Evolutionary conservation across 2,329 filamentous ascomycete species (phyloP), one percentile per base, ranked within the genome.

Genomic region (Diaporthe citrichinensis): DNA sequence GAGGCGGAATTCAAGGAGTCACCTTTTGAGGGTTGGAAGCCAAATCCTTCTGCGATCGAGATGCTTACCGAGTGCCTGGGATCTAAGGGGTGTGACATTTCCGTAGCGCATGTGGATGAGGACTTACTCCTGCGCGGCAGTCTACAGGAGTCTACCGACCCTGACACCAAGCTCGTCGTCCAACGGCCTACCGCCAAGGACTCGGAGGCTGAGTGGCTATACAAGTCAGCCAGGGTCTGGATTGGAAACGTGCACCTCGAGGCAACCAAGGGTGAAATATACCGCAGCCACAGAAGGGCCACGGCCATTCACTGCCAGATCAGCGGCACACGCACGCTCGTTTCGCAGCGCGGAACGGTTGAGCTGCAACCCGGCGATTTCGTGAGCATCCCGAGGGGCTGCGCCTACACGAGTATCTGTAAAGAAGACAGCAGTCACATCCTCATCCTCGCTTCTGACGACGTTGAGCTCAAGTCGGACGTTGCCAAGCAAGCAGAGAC

Each of bases 191-290:
- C 8, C 49, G 49, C 49, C n/a, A 51, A 51, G 23, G 23, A 51
- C 49, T 51, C 49, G 49, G 49, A 51, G 49, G 49, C 49, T 51
- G 49, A 51, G 49, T 51, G 49, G 49, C n/a, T 51, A 51, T 51
- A 51, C 49, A 51, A 51, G n/a, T 51, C 49, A 25, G 7, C 49
- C 49, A n/a, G 49, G 12, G 49, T 51, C 49, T 51, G 49, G 49
- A 51, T 51, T 25, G 49, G 49, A 2, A 51, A 51, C n/a, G 49
- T 51, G n/a, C 49, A 51, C 49, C 49, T 51, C 49, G 14, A 51
- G 23, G 23, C n/a, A 51, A 51, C 23, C 23, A 51, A 25, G 49
- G 49, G 49, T 14, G 49, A 51, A 25, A 12, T 8, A 25, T 51
- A 51, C n/a, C 49, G 23, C 49, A 51, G 49, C 49, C n/a, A 51